Evolutionary conservation across 2,329 filamentous ascomycete species (phyloP).

Genomic region (Colletotrichum sansevieriae): DNA sequence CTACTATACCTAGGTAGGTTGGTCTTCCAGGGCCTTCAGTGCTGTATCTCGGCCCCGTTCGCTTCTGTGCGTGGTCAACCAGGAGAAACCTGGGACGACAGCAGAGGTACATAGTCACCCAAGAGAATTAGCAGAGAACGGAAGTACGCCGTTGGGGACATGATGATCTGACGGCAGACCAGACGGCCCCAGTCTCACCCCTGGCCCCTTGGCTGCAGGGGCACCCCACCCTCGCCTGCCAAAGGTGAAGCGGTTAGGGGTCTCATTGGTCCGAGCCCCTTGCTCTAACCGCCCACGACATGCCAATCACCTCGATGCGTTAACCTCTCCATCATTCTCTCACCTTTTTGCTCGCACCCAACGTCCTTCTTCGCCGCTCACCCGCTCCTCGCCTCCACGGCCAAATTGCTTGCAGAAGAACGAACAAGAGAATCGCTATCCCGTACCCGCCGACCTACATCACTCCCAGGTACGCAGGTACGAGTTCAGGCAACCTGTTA

Average conservation of each 20-base stretch:
- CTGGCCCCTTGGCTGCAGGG: slow-evolving; percentile 37
- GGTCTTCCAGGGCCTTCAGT: slow-evolving; percentile 26
- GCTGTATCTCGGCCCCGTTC: not conserved
- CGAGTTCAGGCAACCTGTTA: not conserved
- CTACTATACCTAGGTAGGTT: slow-evolving; percentile 14
- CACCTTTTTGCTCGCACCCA: not conserved
- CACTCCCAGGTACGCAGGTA: not conserved
- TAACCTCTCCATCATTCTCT: slow-evolving; percentile 23
- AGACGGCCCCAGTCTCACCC: slow-evolving; percentile 38
- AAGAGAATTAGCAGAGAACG: too few species aligned
- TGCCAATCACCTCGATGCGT: slow-evolving; percentile 47
- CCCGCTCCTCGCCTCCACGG: slow-evolving; percentile 15
- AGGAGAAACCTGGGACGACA: slow-evolving; percentile 26
- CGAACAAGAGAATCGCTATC: slow-evolving; percentile 12
- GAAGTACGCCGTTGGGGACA: slow-evolving; percentile 26
- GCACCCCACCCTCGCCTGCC: slow-evolving; percentile 37
- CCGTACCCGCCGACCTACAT: slow-evolving; percentile 36
- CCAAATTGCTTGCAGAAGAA: slow-evolving; percentile 35
- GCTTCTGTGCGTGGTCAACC: slow-evolving; percentile 9
- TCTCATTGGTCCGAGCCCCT: slow-evolving; percentile 50
- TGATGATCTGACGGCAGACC: slow-evolving; percentile 40
- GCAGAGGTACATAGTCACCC: slow-evolving; percentile 1
- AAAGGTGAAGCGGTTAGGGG: slow-evolving; percentile 45
- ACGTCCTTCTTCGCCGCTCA: not conserved
- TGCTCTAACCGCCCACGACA: slow-evolving; percentile 56